These are phyloP conservation scores for Teratosphaeria viscida DNA, from an alignment of 2,329 filamentous ascomycete species.

Conservation along the genomic window DNA sequence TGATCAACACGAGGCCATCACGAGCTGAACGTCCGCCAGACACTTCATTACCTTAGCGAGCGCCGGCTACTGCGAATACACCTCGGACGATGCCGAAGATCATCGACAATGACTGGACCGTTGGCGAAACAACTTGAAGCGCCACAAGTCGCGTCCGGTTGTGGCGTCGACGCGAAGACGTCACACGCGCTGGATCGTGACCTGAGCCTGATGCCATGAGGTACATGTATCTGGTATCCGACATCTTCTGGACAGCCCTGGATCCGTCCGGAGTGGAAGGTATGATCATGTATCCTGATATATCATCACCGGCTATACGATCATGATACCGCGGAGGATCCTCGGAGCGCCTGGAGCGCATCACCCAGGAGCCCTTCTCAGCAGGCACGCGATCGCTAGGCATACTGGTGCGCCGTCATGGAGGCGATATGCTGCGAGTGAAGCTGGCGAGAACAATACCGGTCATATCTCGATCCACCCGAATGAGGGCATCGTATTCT, in stretches of 20 bases:
- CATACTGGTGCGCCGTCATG: background rate
- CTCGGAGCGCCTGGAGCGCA: background rate
- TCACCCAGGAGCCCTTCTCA: background rate
- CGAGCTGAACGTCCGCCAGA: background rate
- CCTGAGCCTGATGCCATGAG: background rate
- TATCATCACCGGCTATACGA: background rate
- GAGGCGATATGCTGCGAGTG: constrained; percentile 6
- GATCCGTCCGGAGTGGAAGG: background rate
- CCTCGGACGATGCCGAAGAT: background rate
- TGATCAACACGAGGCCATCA: background rate
- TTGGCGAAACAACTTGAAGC: background rate
- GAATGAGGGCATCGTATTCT: constrained; percentile 77
- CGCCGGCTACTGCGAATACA: background rate
- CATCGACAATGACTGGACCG: background rate
- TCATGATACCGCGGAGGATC: background rate
- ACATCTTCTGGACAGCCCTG: background rate
- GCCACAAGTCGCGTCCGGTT: background rate
- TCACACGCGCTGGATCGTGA: background rate
- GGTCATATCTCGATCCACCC: constrained; percentile 70
- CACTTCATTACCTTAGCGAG: background rate
- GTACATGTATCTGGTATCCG: no score
- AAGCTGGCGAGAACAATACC: constrained; percentile 52
- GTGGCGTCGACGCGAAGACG: background rate
- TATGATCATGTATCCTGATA: background rate
- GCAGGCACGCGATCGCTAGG: background rate